Conservation (phyloP, 2,329 filamentous ascomycete genomes). For the Fusarium citri region DNA sequence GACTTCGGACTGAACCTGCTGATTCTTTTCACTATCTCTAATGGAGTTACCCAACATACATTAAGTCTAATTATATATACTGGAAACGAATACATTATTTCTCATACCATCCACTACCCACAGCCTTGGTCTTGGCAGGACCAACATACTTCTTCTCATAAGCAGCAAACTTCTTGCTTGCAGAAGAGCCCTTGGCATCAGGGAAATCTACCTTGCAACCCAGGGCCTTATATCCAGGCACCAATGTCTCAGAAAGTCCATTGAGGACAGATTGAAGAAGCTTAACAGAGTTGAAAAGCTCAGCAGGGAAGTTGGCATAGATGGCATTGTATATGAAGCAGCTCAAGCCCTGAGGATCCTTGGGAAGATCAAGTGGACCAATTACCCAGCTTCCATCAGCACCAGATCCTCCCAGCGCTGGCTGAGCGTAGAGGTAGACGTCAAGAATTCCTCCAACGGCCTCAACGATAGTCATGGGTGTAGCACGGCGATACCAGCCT, state of each 20-base stretch:
- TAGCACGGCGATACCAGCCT: constrained; percentile 28
- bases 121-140: constrained; percentile 16
- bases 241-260: neutral
- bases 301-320: constrained; percentile 24
- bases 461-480: constrained; percentile 25
- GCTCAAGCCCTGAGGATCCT: constrained; percentile 8
- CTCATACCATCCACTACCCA: constrained; percentile 22
- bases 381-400: constrained; percentile 21
- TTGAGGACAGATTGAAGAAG: constrained; percentile 18
- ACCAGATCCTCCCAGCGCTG: constrained; percentile 15
- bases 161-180: constrained; percentile 1
- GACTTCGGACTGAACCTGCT: neutral
- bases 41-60: no score
- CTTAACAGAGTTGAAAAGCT: constrained; percentile 16
- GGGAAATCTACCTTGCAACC: constrained; percentile 26
- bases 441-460: constrained; percentile 26
- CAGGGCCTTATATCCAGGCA: constrained; percentile 19
- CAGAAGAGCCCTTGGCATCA: constrained; percentile 19
- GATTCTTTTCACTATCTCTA: neutral
- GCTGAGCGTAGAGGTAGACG: constrained; percentile 24
- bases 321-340: constrained; percentile 28
- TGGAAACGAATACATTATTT: no score
- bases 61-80: no score
- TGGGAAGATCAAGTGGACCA: constrained; percentile 5
- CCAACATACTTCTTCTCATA: constrained; percentile 29